A percentile compares a stretch with the other conserved stretches of the same genome.
Conservation (phyloP, 345 rosid genomes). For the Brassica cretica region DNA sequence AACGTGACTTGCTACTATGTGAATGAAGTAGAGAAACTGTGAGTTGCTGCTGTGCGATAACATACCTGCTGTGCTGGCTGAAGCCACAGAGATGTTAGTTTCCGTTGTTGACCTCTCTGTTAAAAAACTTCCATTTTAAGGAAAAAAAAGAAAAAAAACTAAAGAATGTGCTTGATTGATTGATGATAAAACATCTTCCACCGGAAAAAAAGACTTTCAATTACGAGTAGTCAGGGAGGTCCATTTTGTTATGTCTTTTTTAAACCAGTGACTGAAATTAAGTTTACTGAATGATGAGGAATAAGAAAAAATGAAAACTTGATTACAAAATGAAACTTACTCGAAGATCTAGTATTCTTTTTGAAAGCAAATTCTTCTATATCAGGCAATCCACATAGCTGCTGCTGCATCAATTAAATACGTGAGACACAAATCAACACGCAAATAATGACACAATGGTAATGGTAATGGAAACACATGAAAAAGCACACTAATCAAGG, state of each 20-base stretch:
- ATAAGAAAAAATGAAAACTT: background rate
- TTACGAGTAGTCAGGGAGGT: background rate
- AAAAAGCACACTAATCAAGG: slow-evolving; percentile 11
- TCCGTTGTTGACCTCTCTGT: background rate
- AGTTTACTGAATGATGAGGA: background rate
- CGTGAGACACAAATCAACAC: background rate
- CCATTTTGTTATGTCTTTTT: slow-evolving; percentile 1
- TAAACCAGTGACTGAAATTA: background rate
- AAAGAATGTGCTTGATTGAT: background rate
- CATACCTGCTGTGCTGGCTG: slow-evolving; percentile 26
- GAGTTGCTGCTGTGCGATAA: background rate
- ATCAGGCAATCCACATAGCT: slow-evolving; percentile 56
- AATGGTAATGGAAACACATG: too few relatives aligned
- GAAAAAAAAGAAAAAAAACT: background rate
- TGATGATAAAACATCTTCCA: slow-evolving; percentile 11
- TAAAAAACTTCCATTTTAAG: background rate
- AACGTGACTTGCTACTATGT: background rate
- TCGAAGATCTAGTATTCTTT: slow-evolving; percentile 37
- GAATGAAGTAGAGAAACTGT: background rate
- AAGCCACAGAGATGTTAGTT: slow-evolving; percentile 34
- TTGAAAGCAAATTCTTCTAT: slow-evolving; percentile 79
- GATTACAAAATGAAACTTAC: slow-evolving; percentile 42
- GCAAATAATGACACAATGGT: background rate
- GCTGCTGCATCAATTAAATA: slow-evolving; percentile 38
- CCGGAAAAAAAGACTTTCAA: background rate